Base-by-base conservation (phyloP, 345 rosid genomes). In the Fremontodendron californicum region DNA sequence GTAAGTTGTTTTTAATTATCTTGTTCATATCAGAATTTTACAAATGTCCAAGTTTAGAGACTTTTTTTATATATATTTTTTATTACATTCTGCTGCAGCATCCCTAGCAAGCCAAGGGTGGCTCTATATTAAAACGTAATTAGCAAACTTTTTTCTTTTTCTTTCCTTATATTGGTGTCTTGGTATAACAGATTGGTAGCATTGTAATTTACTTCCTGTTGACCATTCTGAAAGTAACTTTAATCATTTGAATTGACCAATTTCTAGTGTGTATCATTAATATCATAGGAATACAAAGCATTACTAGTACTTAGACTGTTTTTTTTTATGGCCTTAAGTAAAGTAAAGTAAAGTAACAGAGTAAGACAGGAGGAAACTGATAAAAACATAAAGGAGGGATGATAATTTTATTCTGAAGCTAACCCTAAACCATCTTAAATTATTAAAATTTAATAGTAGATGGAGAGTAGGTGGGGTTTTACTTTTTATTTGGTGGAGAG, bases 61-160 rank as follows among this genome's bases (percentile, higher is more conserved):
- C 49, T 49, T 51, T 49, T 43, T 71, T 65, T n/a, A n/a, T n/a
- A n/a, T n/a, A n/a, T n/a, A n/a, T n/a, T n/a, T n/a, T n/a, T n/a
- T n/a, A 33, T 62, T 49, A 11, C 74, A 49, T 31, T 71, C 40
- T 57, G 15, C 81, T 35, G 78, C 89, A 90, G 91, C 77, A 77
- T 84, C 91, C 69, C 84, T 71, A 39, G 85, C 85, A 82, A 77
- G 86, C 81, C 89, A 82, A 80, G 91, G 86, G 65, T n/a, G n/a
- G n/a, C n/a, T n/a, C n/a, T n/a, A n/a, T n/a, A n/a, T n/a, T n/a
- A n/a, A n/a, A n/a, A n/a, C n/a, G n/a, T n/a, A n/a, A n/a, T n/a
- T n/a, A n/a, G n/a, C n/a, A n/a, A n/a, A n/a, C n/a, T n/a, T n/a
- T n/a, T 33, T 33, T 33, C 35, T 33, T 33, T 1, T 3, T 33